Evolutionary conservation across 129 eudicot genomes (phyloP), one percentile per base, ranked within the genome.

Genomic region (Flaveria ramosissima): DNA sequence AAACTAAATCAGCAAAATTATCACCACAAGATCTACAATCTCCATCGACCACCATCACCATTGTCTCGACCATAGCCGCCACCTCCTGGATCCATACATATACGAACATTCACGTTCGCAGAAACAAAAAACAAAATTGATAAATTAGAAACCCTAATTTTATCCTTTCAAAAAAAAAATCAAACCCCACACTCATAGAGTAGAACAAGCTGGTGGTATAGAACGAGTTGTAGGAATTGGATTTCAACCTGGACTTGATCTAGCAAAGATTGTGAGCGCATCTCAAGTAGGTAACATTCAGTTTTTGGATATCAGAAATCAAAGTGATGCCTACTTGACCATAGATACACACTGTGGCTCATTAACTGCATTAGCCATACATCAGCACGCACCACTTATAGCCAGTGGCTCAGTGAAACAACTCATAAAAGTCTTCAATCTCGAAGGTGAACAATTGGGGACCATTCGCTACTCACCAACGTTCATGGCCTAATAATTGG

Each of bases 321-420:
- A 80, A 12, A 78, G 74, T 1, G 89, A 91, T 41, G 77, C 96
- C 32, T 95, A 91, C 86, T 77, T 91, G 9, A 88, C 97, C 50
- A 91, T 91, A 16, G 86, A 95, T 42, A 94, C 99, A 10, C 96
- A 91, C 70, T 84, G 97, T 77, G 99, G 99, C 55, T 92, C 99
- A 7, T 88, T 95, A 20, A 92, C 99, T 10, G 92, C 99, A 57
- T 74, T 95, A 66, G 97, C 99, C 71, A 92, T 95, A 14, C 99
- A 95, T 64, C 78, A 95, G 69, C 97, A 95, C 64, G 97, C 96
- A 16, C 99, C 99, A 1, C 84, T 91, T 20, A 83, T 95, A 50
- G 97, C 97, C 48, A 95, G 97, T 68, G 99, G 99, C 42, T 95
- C 99, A 42, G 99, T 97, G 56, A 95, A 86, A 56, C 97, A 95